phyloP scores from a whole-genome alignment of 2,329 filamentous ascomycete species.

The Aureobasidium uvarum region DNA sequence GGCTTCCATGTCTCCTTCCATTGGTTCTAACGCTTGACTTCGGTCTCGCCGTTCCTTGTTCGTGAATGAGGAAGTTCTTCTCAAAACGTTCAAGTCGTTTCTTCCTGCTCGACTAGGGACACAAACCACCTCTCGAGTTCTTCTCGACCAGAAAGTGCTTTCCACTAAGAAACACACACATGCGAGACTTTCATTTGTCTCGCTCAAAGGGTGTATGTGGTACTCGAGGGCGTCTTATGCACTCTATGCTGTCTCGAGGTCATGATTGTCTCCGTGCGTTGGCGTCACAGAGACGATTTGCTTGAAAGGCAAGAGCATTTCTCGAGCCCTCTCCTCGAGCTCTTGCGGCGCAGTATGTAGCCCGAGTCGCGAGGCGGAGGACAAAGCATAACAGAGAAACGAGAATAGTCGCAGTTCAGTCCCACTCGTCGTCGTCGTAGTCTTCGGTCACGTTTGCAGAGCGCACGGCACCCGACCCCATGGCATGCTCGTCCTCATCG shows the following conservation, averaged over 20 bases:
- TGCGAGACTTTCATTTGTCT: neutral
- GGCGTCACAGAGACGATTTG: no score
- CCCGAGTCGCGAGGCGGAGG: neutral
- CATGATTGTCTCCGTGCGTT: no score
- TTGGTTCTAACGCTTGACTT: no score
- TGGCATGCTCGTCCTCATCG: constrained; percentile 43
- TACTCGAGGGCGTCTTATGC: neutral
- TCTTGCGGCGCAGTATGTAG: neutral
- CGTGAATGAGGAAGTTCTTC: no score
- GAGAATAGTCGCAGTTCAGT: constrained; percentile 34
- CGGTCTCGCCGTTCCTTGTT: no score
- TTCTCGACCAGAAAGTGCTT: neutral
- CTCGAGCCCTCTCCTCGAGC: no score
- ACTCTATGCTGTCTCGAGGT: neutral
- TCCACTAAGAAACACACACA: neutral
- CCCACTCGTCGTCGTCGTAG: constrained; percentile 54
- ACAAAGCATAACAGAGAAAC: neutral
- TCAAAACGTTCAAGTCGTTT: neutral
- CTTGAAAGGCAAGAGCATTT: no score
- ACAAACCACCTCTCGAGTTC: no score
- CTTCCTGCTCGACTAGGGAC: neutral
- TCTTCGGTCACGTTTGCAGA: constrained; percentile 14
- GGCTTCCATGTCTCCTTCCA: no score
- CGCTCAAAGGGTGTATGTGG: neutral
- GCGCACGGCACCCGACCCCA: constrained; percentile 34